phyloP scores from a whole-genome alignment of 805 yeast genomes.

The Komagataella populi region DNA sequence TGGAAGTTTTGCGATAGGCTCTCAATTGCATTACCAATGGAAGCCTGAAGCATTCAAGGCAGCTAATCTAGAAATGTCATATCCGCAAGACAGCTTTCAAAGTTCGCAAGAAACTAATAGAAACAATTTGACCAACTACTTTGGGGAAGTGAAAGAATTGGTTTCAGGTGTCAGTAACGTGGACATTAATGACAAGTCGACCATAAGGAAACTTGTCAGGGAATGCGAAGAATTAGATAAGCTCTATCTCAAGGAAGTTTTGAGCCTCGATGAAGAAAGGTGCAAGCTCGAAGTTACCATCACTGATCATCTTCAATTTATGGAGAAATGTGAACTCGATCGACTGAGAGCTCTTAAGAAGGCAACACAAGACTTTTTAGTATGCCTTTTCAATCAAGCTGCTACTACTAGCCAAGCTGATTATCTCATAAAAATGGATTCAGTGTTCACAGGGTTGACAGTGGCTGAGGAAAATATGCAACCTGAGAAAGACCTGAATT shows the following conservation, averaged over 20 bases:
- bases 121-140: conserved; percentile 1
- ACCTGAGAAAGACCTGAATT: conserved; percentile 55
- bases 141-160: conserved; percentile 2
- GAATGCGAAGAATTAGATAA: conserved; percentile 49
- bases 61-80: conserved; percentile 17
- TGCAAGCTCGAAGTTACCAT: conserved; percentile 64
- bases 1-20: conserved; percentile 53
- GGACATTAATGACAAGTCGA: conserved; percentile 29
- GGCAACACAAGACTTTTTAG: conserved; percentile 58
- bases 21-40: conserved; percentile 74
- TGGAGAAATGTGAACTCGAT: conserved; percentile 77
- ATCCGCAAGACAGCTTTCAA: background rate
- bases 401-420: conserved; percentile 17
- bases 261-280: conserved; percentile 47
- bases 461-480: conserved; percentile 59
- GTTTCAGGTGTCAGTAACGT: conserved; percentile 2
- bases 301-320: conserved; percentile 57
- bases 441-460: conserved; percentile 45
- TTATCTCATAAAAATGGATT: conserved; percentile 22
- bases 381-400: conserved; percentile 48
- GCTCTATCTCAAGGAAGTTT: conserved; percentile 39
- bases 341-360: conserved; percentile 65
- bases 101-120: background rate
- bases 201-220: conserved; percentile 32
- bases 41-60: conserved; percentile 50